phyloP scores from a whole-genome alignment of 345 rosid species.

The Eucalyptus tenuipes region DNA sequence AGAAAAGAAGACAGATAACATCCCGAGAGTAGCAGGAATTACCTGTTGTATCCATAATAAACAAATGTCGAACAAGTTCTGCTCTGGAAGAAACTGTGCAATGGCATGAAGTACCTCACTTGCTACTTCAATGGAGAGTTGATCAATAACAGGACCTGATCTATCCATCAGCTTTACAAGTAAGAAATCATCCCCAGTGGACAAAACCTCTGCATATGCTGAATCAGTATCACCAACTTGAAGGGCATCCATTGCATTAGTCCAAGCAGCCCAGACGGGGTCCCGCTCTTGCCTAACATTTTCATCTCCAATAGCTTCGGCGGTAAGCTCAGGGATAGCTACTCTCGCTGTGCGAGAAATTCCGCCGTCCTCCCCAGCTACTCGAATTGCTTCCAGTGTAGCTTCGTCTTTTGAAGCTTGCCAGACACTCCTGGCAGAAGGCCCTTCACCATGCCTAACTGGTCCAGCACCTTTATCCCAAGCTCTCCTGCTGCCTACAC shows the following conservation, averaged over 20 bases:
- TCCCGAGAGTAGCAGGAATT: not conserved
- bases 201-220: conserved; percentile 75
- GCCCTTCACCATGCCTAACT: conserved; percentile 89
- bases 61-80: conserved; percentile 66
- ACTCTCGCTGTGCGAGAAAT: conserved; percentile 45
- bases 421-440: conserved; percentile 99
- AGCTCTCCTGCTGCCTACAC: conserved; percentile 64
- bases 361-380: conserved; percentile 89
- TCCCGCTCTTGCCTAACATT: conserved; percentile 60
- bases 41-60: conserved; percentile 99
- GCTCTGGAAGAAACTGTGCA: conserved; percentile 72
- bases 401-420: conserved; percentile 99
- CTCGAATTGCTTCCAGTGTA: conserved; percentile 95
- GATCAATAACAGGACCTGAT: conserved; percentile 84
- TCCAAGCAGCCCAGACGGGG: conserved; percentile 87
- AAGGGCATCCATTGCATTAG: conserved; percentile 86
- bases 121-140: conserved; percentile 73
- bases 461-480: conserved; percentile 75
- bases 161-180: conserved; percentile 93
- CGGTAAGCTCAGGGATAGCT: conserved; percentile 63
- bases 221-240: conserved; percentile 84
- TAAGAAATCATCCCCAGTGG: conserved; percentile 75
- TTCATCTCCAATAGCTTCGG: conserved; percentile 80
- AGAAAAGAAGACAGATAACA: not conserved
- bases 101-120: conserved; percentile 64